Conservation (phyloP, 805 yeast species). For the Candida sakaeoensis region DNA sequence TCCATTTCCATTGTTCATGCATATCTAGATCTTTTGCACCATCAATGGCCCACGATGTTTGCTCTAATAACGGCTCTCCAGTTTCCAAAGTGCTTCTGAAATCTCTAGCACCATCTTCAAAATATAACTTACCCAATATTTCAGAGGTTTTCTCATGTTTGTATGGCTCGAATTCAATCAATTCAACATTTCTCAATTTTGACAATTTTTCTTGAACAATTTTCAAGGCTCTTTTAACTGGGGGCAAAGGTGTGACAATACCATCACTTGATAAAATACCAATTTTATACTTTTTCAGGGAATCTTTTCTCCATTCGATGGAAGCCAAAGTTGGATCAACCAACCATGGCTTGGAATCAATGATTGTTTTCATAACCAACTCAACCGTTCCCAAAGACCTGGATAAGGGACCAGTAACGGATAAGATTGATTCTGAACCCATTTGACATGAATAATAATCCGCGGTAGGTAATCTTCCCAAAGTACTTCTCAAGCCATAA, state of each 20-base stretch:
- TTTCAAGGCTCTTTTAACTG: conserved; percentile 14
- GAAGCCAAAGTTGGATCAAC: conserved; percentile 43
- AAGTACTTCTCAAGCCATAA: conserved; percentile 20
- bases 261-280: conserved; percentile 14
- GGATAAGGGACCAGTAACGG: conserved; percentile 37
- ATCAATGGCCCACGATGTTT: conserved; percentile 14
- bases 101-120: conserved; percentile 18
- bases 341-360: conserved; percentile 51
- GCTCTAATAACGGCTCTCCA: conserved; percentile 13
- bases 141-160: conserved; percentile 11
- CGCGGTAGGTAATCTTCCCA: conserved; percentile 17
- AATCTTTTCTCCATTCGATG: conserved; percentile 46
- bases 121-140: conserved; percentile 12
- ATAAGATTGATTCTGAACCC: conserved; percentile 17
- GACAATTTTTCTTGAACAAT: conserved; percentile 5
- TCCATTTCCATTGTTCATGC: conserved; percentile 16
- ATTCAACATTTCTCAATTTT: conserved; percentile 8
- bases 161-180: conserved; percentile 13
- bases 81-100: conserved; percentile 10
- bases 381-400: conserved; percentile 34
- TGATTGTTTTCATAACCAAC: conserved; percentile 44
- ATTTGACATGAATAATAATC: conserved; percentile 21
- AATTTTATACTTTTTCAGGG: conserved; percentile 8
- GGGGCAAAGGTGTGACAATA: conserved; percentile 18
- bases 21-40: conserved; percentile 10